phyloP scores from a whole-genome alignment of 768 basidiomycete species.

The Leccinum longicurvipes region DNA sequence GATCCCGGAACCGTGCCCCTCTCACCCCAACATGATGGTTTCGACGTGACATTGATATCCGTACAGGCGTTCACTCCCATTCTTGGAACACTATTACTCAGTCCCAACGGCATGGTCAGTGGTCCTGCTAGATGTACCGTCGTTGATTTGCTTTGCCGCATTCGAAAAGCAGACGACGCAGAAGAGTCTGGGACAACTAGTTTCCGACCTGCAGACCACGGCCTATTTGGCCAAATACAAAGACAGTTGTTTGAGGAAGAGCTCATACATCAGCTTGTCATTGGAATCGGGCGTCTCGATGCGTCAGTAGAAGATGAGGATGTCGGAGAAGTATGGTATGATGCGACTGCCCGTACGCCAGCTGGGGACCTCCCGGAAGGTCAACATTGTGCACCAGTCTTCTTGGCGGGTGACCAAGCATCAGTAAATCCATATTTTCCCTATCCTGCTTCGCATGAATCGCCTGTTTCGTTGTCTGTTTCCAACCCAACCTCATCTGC shows the following conservation, averaged over 20 bases:
- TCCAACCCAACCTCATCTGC: conserved; percentile 15
- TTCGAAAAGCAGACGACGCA: conserved; percentile 57
- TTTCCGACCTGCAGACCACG: conserved; percentile 29
- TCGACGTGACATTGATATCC: conserved; percentile 48
- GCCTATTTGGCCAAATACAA: conserved; percentile 53
- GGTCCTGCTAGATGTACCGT: conserved; percentile 71
- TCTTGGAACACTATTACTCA: conserved; percentile 83
- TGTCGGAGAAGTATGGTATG: conserved; percentile 31
- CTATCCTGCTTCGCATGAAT: conserved; percentile 31
- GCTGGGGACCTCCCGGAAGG: conserved; percentile 25
- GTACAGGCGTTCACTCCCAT: conserved; percentile 91
- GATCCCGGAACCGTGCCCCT: conserved; percentile 14
- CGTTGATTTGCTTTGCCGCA: conserved; percentile 71
- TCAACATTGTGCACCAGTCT: conserved; percentile 12
- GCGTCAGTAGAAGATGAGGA: conserved; percentile 35
- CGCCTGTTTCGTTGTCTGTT: conserved; percentile 25
- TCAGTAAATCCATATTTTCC: conserved; percentile 56
- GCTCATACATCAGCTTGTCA: conserved; percentile 80
- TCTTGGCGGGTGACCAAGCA: conserved; percentile 6
- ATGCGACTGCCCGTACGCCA: conserved; percentile 31
- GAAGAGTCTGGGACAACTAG: conserved; percentile 36
- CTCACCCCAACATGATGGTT: conserved; percentile 11
- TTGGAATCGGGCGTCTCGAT: conserved; percentile 83
- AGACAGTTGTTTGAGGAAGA: conserved; percentile 73
- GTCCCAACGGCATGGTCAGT: conserved; percentile 69